Conservation (phyloP, 768 basidiomycete species). For the Lyophyllum decastes region DNA sequence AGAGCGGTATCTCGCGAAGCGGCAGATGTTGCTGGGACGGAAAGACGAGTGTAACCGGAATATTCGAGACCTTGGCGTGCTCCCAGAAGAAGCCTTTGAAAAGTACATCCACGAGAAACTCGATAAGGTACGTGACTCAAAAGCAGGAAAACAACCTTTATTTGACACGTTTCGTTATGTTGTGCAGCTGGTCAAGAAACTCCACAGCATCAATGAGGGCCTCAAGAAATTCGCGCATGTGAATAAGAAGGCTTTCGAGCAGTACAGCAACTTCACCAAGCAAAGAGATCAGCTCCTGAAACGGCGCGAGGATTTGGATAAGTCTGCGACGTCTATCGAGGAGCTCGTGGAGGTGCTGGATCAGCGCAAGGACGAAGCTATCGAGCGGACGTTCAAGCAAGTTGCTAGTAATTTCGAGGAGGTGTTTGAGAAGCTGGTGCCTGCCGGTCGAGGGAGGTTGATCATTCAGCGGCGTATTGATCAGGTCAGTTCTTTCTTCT, state of each 20-base stretch:
- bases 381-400: slow-evolving; percentile 97
- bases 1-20: slow-evolving; percentile 91
- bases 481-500: slow-evolving; percentile 48
- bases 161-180: slow-evolving; percentile 1
- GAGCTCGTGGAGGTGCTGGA: slow-evolving; percentile 93
- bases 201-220: slow-evolving; percentile 90
- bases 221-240: slow-evolving; percentile 97
- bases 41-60: slow-evolving; percentile 95
- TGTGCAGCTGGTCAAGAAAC: slow-evolving; percentile 81
- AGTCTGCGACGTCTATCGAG: slow-evolving; percentile 85
- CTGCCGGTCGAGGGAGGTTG: slow-evolving; percentile 86
- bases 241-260: slow-evolving; percentile 99
- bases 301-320: slow-evolving; percentile 89
- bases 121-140: slow-evolving; percentile 65
- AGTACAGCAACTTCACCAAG: slow-evolving; percentile 97
- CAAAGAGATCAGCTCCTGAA: slow-evolving; percentile 89
- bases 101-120: slow-evolving; percentile 89
- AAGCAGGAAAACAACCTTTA: neutral
- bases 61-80: slow-evolving; percentile 93
- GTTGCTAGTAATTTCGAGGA: slow-evolving; percentile 97
- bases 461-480: slow-evolving; percentile 93
- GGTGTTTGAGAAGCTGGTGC: slow-evolving; percentile 95
- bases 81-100: slow-evolving; percentile 96
- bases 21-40: slow-evolving; percentile 78
- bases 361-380: slow-evolving; percentile 97